Evolutionary conservation across 805 yeast genomes (phyloP).

Genomic region (Candida methanosorbosa): DNA sequence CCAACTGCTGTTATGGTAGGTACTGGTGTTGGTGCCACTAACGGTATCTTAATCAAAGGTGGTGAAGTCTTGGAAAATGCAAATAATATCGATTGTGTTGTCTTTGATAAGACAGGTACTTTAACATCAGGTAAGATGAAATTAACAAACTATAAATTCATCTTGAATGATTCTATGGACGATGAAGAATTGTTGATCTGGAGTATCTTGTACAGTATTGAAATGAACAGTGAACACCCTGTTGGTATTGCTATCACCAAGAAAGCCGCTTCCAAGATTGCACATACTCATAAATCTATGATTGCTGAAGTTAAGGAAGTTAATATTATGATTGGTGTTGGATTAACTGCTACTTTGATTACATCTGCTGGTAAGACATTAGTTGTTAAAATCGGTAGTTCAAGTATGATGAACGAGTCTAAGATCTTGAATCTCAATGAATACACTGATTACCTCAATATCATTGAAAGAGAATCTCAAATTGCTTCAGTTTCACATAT

Average conservation of each 20-base stretch:
- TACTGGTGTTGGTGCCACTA: conserved; percentile 87
- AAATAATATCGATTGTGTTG: conserved; percentile 49
- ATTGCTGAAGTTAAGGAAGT: conserved; percentile 22
- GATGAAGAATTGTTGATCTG: conserved; percentile 28
- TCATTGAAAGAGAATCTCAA: conserved; percentile 3
- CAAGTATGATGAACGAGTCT: conserved; percentile 26
- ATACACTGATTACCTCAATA: conserved; percentile 6
- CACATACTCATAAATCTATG: background rate
- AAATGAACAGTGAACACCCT: conserved; percentile 78
- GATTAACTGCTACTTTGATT: conserved; percentile 27
- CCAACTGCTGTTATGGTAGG: conserved; percentile 99
- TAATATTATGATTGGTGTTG: conserved; percentile 34
- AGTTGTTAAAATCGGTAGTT: conserved; percentile 47
- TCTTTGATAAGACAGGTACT: conserved; percentile 96
- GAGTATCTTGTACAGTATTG: conserved; percentile 50
- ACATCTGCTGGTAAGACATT: conserved; percentile 11
- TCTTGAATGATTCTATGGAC: conserved; percentile 1
- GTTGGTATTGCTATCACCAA: conserved; percentile 62
- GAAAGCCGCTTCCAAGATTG: conserved; percentile 12
- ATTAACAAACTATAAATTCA: conserved; percentile 19
- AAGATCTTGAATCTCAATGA: conserved; percentile 13
- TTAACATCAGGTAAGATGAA: conserved; percentile 79
- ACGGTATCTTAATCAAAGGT: conserved; percentile 89
- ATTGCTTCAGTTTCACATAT: conserved; percentile 27
- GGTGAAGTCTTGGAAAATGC: conserved; percentile 82